Evolutionary conservation across 345 rosid genomes (phyloP), one percentile per base, ranked within the genome.

Genomic region (Syzygium aromaticum): DNA sequence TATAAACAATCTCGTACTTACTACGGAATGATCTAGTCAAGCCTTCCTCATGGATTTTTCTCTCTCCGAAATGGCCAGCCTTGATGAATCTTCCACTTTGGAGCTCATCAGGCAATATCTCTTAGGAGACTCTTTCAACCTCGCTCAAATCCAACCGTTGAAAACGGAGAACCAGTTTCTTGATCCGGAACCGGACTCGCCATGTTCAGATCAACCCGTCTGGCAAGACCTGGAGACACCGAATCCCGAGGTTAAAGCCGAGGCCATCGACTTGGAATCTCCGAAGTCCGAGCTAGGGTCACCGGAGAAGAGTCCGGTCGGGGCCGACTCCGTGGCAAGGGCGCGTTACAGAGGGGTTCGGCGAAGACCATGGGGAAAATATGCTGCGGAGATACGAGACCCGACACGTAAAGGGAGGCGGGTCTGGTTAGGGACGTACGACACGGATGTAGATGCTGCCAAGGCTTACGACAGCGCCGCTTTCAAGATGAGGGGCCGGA

Each of bases 361-460:
- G 86, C 91, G 94, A 90, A 93, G 99, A 91, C 98, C 99, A 5
- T 97, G 99, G 99, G 99, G 99, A 0, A 97, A 95, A 90, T 97
- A 90, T 67, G 99, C 98, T 3, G 99, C 99, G 19, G 99, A 97
- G 94, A 97, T 97, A 64, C 93, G 99, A 51, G 99, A 97, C 88
- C 98, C 99, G 8, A 89, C 87, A 16, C 88, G 93, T 86, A 96
- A 95, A 84, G 99, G 99, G 5, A 90, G 94, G 28, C 90, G 99
- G 87, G 93, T 97, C n/a, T 97, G 99, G 99, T 86, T 97, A 85
- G 99, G 99, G 52, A 97, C 99, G 28, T 97, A 91, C 80, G 97
- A 95, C 82, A 89, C 86, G 33, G 97, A 92, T 53, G 30, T 92
- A 43, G 99, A 93, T 88, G 99, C 99, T 52, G 99, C 99, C 30